phyloP scores from a whole-genome alignment of 1,139 yeast species.

The Sugiyamaella novakii region DNA sequence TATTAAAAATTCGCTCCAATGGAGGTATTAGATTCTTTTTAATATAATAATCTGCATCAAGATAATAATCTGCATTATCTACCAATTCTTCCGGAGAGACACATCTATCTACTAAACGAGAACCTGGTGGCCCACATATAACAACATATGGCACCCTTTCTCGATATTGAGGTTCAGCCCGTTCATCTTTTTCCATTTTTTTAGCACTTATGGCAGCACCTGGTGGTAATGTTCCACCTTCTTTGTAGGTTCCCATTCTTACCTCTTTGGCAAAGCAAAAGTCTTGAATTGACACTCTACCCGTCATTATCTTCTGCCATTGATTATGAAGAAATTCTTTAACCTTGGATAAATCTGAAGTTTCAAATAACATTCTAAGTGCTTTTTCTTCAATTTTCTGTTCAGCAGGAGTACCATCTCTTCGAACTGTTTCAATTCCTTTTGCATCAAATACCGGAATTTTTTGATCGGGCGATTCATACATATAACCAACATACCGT shows the following conservation, averaged over 20 bases:
- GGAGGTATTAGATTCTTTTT: slow-evolving; percentile 86
- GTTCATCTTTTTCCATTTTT: slow-evolving; percentile 61
- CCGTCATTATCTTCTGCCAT: slow-evolving; percentile 63
- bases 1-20: slow-evolving; percentile 74
- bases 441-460: slow-evolving; percentile 85
- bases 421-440: slow-evolving; percentile 89
- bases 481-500: slow-evolving; percentile 85
- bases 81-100: slow-evolving; percentile 75
- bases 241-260: slow-evolving; percentile 77
- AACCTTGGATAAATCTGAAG: slow-evolving; percentile 68
- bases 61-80: slow-evolving; percentile 39
- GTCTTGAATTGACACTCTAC: slow-evolving; percentile 70
- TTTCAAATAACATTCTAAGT: slow-evolving; percentile 67
- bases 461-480: slow-evolving; percentile 57
- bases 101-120: slow-evolving; percentile 74
- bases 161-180: slow-evolving; percentile 81
- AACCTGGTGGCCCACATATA: slow-evolving; percentile 63
- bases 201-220: slow-evolving; percentile 81
- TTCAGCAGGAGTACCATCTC: slow-evolving; percentile 95
- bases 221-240: slow-evolving; percentile 74
- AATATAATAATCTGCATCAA: slow-evolving; percentile 86
- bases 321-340: slow-evolving; percentile 65
- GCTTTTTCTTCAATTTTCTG: slow-evolving; percentile 77
- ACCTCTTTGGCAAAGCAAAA: slow-evolving; percentile 94
- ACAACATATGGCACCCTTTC: slow-evolving; percentile 91